Evolutionary conservation across 257 asterid genomes (phyloP).

Genomic region (Apocynum venetum): DNA sequence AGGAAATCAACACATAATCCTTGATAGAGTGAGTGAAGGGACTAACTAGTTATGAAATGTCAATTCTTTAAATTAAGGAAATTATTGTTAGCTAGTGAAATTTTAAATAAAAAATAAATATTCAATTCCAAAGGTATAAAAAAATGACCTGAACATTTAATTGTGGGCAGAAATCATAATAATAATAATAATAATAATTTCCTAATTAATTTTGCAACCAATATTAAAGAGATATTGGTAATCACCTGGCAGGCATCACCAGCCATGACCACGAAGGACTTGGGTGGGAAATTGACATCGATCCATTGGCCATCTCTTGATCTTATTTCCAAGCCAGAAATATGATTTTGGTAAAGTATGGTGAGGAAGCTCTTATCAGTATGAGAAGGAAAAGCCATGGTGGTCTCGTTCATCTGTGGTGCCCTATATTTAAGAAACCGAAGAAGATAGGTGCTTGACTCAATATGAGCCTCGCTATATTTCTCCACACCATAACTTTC

Average conservation of each 20-base stretch:
- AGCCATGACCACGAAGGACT: slow-evolving; percentile 71
- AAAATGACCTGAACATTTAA: too few relatives aligned
- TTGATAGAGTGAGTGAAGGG: too few relatives aligned
- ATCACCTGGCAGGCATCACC: slow-evolving; percentile 72
- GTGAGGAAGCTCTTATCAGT: slow-evolving; percentile 76
- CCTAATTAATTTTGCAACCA: too few relatives aligned
- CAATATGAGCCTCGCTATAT: slow-evolving; percentile 35
- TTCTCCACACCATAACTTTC: slow-evolving; percentile 62
- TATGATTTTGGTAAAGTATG: slow-evolving; percentile 56
- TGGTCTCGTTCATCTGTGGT: slow-evolving; percentile 37
- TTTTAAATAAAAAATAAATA: too few relatives aligned
- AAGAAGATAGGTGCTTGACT: slow-evolving; percentile 44
- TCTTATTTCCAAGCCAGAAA: slow-evolving; percentile 60
- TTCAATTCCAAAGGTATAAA: too few relatives aligned
- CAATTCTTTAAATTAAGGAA: too few relatives aligned
- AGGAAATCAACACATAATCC: too few relatives aligned
- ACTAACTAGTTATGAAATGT: too few relatives aligned
- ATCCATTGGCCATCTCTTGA: slow-evolving; percentile 61
- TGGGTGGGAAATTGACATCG: slow-evolving; percentile 43
- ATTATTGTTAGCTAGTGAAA: too few relatives aligned
- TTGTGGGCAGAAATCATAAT: too few relatives aligned
- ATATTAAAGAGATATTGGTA: too few relatives aligned
- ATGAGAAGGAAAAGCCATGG: slow-evolving; percentile 59
- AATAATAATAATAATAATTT: too few relatives aligned
- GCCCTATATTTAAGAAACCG: slow-evolving; percentile 59